These are phyloP conservation scores for Lactarius vividus DNA, from an alignment of 768 basidiomycete species.

Conservation along the genomic window DNA sequence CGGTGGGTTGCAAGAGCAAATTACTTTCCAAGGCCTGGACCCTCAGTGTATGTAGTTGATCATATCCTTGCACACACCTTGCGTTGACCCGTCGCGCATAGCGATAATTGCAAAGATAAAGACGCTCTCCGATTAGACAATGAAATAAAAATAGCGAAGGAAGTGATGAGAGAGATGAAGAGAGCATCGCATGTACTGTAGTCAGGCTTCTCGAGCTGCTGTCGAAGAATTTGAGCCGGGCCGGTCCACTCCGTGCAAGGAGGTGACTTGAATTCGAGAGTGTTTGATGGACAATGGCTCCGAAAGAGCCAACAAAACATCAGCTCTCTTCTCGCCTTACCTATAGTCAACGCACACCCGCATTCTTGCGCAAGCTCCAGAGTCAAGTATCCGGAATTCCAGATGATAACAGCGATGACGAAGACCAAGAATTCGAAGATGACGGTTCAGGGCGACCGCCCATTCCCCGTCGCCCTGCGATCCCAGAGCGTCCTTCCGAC, in stretches of 20 bases:
- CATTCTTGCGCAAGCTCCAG: conserved; percentile 65
- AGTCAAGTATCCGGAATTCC: conserved; percentile 56
- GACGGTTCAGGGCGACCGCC: conserved; percentile 68
- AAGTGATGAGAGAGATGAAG: background rate
- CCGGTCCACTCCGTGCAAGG: background rate
- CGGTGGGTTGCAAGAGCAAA: conserved; percentile 80
- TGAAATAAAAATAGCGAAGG: background rate
- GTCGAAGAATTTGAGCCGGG: background rate
- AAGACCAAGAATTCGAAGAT: conserved; percentile 55
- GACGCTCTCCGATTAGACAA: conserved; percentile 36
- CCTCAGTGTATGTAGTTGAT: conserved; percentile 57
- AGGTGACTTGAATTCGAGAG: background rate
- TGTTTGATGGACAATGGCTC: conserved; percentile 32
- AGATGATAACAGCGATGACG: conserved; percentile 44
- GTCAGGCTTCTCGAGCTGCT: background rate
- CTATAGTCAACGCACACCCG: conserved; percentile 58
- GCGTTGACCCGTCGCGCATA: conserved; percentile 24
- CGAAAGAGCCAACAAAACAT: conserved; percentile 65
- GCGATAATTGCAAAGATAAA: conserved; percentile 50
- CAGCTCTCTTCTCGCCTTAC: conserved; percentile 71
- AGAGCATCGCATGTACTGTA: background rate
- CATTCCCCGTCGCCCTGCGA: conserved; percentile 70
- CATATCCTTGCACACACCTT: background rate
- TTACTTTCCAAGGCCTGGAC: conserved; percentile 78
- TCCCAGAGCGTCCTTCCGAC: conserved; percentile 63